phyloP scores from a whole-genome alignment of 768 basidiomycete species.

The Fomitopsis pulvina region DNA sequence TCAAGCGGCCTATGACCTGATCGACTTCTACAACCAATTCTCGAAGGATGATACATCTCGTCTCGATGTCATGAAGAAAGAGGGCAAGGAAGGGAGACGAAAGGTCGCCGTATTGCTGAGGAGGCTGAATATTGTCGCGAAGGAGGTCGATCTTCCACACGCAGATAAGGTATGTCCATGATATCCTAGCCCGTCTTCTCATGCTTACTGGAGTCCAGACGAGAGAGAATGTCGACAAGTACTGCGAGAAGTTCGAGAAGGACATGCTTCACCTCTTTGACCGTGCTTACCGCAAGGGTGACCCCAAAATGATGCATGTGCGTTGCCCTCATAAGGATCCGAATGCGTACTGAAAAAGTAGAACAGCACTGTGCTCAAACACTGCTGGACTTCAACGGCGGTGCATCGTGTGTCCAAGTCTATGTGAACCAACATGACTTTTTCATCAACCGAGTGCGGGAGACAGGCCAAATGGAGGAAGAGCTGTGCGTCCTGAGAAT shows the following conservation, averaged over 20 bases:
- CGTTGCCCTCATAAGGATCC: constrained; percentile 17
- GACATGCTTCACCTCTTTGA: constrained; percentile 97
- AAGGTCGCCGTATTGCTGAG: constrained; percentile 86
- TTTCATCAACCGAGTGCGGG: constrained; percentile 90
- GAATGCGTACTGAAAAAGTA: constrained; percentile 10
- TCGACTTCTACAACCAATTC: constrained; percentile 92
- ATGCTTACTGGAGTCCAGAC: constrained; percentile 42
- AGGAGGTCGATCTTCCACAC: constrained; percentile 83
- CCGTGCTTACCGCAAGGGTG: constrained; percentile 90
- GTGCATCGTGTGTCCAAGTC: constrained; percentile 92
- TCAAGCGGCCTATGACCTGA: constrained; percentile 89
- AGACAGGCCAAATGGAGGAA: constrained; percentile 48
- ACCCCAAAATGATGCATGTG: constrained; percentile 99
- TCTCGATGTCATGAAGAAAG: constrained; percentile 74
- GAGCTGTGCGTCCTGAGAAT: constrained; percentile 39
- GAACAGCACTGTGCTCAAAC: constrained; percentile 97
- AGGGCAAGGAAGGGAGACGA: constrained; percentile 81
- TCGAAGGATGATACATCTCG: constrained; percentile 71
- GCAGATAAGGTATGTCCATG: constrained; percentile 63
- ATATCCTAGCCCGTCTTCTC: not conserved
- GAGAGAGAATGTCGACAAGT: constrained; percentile 88
- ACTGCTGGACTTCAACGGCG: constrained; percentile 95
- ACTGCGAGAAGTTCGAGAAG: constrained; percentile 98
- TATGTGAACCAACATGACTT: constrained; percentile 99
- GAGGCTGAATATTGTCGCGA: constrained; percentile 80